Evolutionary conservation across 2,329 filamentous ascomycete species (phyloP), one percentile per base, ranked within the genome.

Genomic region (Colletotrichum spaethianum): DNA sequence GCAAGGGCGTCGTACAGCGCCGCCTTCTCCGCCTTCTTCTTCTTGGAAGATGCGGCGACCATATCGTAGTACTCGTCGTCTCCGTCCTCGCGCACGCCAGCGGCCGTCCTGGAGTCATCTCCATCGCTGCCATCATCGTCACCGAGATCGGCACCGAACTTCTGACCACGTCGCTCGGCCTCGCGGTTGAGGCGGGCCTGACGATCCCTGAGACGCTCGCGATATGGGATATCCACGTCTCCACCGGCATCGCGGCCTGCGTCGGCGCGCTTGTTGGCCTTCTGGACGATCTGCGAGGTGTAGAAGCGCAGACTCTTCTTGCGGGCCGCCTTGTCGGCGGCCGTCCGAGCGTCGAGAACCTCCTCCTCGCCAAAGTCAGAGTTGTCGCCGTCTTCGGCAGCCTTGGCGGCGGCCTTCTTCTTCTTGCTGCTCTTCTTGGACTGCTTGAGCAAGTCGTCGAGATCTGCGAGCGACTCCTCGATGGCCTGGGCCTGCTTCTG

Each of bases 301-400:
- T 99, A 99, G 87, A 99, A 99, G 74, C 95, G 93, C 70, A 99
- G 89, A 75, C 91, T 94, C 87, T 97, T 98, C 87, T 96, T 98
- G 82, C 93, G 93, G 72, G 91, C 90, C 0, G 92, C 93, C 83
- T 99, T 99, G 78, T 97, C 94, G 52, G 93, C 93, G 0, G 94
- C 93, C 73, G 96, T 91, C 73, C 91, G 89, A 14, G 92, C 91
- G 65, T 95, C 94, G 70, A 98, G 89, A 4, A 87, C 85, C 20
- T 94, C 92, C 80, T 98, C 95, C 78, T 99, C 96, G 76, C 96
- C 96, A 79, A 99, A 96, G 85, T 99, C 96, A 3, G 95, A 97
- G 77, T 94, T 89, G 73, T 93, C 90, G 63, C 89, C 89, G 31
- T 83, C 81, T 31, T 80, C 80, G 40, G 89, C 87, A 23, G 76